Percentiles rank a stretch among this genome's conserved stretches.
These are phyloP conservation scores for Collybia sp. DNA, from an alignment of 768 basidiomycete genomes.

Conservation along the genomic window DNA sequence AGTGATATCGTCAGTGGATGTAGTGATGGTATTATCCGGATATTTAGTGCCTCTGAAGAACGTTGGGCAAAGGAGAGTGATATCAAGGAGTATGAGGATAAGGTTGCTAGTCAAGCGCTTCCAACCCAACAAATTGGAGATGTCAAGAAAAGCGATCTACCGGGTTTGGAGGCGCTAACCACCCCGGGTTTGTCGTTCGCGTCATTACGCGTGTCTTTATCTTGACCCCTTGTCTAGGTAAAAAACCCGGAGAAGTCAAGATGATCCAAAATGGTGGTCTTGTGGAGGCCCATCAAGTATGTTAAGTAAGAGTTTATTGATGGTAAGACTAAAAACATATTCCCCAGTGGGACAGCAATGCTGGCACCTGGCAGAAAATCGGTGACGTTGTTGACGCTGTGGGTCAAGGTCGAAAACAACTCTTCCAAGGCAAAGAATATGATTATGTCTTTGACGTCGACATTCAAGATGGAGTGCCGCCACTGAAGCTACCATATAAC, in stretches of 20 bases:
- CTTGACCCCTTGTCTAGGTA: constrained; percentile 44
- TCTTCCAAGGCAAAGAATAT: constrained; percentile 92
- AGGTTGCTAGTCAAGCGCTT: constrained; percentile 73
- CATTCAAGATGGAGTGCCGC: constrained; percentile 86
- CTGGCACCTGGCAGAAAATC: constrained; percentile 82
- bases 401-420: constrained; percentile 82
- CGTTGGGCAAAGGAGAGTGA: constrained; percentile 68
- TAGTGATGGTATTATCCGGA: constrained; percentile 82
- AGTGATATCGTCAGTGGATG: constrained; percentile 90
- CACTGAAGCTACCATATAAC: constrained; percentile 94
- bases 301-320: constrained; percentile 9
- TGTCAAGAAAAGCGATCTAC: constrained; percentile 87
- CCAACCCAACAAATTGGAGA: constrained; percentile 88
- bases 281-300: constrained; percentile 90
- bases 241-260: constrained; percentile 88
- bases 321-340: constrained; percentile 3
- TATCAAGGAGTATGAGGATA: constrained; percentile 65
- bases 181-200: constrained; percentile 52
- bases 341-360: constrained; percentile 72
- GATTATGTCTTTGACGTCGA: constrained; percentile 99
- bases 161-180: constrained; percentile 76
- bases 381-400: constrained; percentile 96
- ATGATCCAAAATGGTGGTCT: constrained; percentile 79
- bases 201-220: background rate
- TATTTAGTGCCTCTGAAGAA: constrained; percentile 74